Percentiles rank a stretch among this genome's conserved stretches.
These are phyloP conservation scores for Plectranthus barbatus DNA, from an alignment of 257 asterid genomes.

Conservation along the genomic window DNA sequence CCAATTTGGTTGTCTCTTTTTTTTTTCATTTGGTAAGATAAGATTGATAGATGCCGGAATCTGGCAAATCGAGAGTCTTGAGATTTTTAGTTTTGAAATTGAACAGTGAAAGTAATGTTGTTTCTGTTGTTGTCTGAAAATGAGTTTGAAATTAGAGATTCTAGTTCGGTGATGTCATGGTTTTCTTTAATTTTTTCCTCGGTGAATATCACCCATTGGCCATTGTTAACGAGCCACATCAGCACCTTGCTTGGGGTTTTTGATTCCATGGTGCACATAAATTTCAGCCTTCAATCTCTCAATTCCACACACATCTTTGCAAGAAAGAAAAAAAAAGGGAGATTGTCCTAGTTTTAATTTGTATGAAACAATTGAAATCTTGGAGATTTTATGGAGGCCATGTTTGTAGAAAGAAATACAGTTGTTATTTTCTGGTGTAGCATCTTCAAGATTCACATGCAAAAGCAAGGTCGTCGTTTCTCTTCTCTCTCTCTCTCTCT, in stretches of 20 bases:
- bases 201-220: background rate
- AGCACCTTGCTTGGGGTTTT: background rate
- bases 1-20: background rate
- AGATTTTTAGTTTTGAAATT: too few relatives aligned
- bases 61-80: background rate
- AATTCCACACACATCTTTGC: background rate
- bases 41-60: conserved; percentile 5
- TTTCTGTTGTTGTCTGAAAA: conserved; percentile 8
- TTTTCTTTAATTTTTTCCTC: too few relatives aligned
- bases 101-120: background rate
- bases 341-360: too few relatives aligned
- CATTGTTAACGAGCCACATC: conserved; percentile 21
- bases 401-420: conserved; percentile 11
- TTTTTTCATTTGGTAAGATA: conserved; percentile 5
- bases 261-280: background rate
- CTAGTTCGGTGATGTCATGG: conserved; percentile 5
- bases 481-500: conserved; percentile 1
- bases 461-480: background rate
- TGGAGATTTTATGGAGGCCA: conserved; percentile 5
- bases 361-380: background rate
- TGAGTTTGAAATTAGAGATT: background rate
- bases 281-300: background rate
- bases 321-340: too few relatives aligned
- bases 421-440: conserved; percentile 34
- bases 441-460: conserved; percentile 49